These are phyloP conservation scores for Pholiota adiposa DNA, from an alignment of 1,284 basidiomycete species.

Conservation along the genomic window DNA sequence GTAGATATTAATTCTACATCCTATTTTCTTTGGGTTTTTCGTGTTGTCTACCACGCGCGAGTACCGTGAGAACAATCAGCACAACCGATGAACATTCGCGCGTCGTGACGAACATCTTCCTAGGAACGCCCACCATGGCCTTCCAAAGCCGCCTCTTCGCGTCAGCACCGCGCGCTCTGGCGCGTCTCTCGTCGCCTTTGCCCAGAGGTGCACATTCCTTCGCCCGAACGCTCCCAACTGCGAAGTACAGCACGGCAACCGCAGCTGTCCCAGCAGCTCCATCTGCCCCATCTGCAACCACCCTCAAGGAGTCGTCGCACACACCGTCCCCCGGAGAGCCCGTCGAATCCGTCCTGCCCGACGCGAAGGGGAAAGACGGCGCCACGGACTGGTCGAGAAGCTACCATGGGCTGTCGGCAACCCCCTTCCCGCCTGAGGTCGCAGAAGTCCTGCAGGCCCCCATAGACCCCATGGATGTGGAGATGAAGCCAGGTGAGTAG, in stretches of 20 bases:
- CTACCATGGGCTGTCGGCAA: conserved; percentile 81
- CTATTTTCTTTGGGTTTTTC: too few relatives aligned
- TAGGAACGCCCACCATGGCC: neutral
- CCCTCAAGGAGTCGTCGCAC: neutral
- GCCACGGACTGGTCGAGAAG: conserved; percentile 86
- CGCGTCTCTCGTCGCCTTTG: neutral
- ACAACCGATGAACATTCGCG: neutral
- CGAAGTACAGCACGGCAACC: conserved; percentile 12
- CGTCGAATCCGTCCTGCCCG: conserved; percentile 16
- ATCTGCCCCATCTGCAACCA: neutral
- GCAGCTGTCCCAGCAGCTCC: neutral
- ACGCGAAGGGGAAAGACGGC: conserved; percentile 26
- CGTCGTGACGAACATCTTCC: neutral
- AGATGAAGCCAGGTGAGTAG: conserved; percentile 88
- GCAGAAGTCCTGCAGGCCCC: conserved; percentile 78
- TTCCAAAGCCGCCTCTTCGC: conserved; percentile 1
- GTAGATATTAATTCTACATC: too few relatives aligned
- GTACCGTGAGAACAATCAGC: neutral
- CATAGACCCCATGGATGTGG: conserved; percentile 80
- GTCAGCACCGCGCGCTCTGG: neutral
- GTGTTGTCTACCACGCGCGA: too few relatives aligned
- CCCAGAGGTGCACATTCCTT: neutral
- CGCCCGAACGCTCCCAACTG: neutral
- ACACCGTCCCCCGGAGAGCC: neutral
- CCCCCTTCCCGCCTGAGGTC: conserved; percentile 81